A percentile compares a stretch with the other conserved stretches of the same genome.
Conservation (phyloP, 495 filamentous ascomycete genomes). For the Lophiotrema nucula region DNA sequence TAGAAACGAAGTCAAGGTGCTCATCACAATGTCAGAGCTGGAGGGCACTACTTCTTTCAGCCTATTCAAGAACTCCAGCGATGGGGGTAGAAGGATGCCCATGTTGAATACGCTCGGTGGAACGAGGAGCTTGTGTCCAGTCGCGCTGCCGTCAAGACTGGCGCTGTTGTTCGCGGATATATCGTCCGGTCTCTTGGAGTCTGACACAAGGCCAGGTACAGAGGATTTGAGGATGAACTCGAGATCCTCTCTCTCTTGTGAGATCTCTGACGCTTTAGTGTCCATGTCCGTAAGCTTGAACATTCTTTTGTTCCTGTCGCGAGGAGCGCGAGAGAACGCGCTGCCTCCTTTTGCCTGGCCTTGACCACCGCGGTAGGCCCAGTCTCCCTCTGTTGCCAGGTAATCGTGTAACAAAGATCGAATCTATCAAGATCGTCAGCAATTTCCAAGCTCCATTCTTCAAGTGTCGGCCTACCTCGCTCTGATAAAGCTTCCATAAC, state of each 20-base stretch:
- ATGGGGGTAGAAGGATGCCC: slow-evolving; percentile 88
- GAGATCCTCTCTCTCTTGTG: slow-evolving; percentile 82
- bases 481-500: slow-evolving; percentile 88
- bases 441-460: slow-evolving; percentile 1
- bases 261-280: slow-evolving; percentile 66
- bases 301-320: slow-evolving; percentile 69
- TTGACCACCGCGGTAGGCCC: slow-evolving; percentile 49
- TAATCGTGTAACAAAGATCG: slow-evolving; percentile 94
- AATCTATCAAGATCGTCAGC: slow-evolving; percentile 62
- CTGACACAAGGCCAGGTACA: slow-evolving; percentile 88
- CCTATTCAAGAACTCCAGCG: slow-evolving; percentile 84
- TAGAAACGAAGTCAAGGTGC: slow-evolving; percentile 88
- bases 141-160: slow-evolving; percentile 59
- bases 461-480: slow-evolving; percentile 52
- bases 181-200: slow-evolving; percentile 56
- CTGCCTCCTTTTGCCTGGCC: slow-evolving; percentile 52
- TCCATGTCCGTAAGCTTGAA: slow-evolving; percentile 90
- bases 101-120: slow-evolving; percentile 98
- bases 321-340: slow-evolving; percentile 57
- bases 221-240: slow-evolving; percentile 86
- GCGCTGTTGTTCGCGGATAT: slow-evolving; percentile 41
- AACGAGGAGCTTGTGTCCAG: slow-evolving; percentile 81
- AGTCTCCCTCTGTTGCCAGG: slow-evolving; percentile 85
- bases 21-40: slow-evolving; percentile 76
- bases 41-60: slow-evolving; percentile 89